Evolutionary conservation across 805 yeast species (phyloP).

Genomic region (Candida qinlingensis): DNA sequence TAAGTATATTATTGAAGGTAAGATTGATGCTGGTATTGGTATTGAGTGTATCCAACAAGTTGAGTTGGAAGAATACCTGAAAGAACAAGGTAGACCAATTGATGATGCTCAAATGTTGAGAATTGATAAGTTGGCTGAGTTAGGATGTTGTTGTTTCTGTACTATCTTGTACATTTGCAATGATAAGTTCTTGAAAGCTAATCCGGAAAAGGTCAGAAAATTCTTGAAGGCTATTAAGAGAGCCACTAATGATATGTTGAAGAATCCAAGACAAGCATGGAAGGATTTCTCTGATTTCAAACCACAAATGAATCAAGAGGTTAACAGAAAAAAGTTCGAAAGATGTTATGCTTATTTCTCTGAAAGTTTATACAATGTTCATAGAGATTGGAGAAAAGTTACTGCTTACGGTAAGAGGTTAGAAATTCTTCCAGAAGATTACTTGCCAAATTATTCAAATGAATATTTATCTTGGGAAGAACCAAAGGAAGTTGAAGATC

Average conservation of each 20-base stretch:
- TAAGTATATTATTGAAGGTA: conserved; percentile 48
- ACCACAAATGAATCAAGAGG: conserved; percentile 38
- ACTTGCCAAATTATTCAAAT: conserved; percentile 45
- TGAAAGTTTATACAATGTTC: conserved; percentile 45
- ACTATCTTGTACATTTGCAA: conserved; percentile 49
- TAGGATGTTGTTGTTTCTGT: conserved; percentile 57
- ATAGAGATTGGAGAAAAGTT: conserved; percentile 54
- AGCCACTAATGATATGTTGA: conserved; percentile 45
- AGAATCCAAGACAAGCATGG: conserved; percentile 41
- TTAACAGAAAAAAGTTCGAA: conserved; percentile 42
- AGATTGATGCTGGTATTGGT: conserved; percentile 54
- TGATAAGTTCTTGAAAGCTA: conserved; percentile 41
- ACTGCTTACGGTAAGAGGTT: conserved; percentile 51
- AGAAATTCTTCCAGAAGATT: conserved; percentile 45
- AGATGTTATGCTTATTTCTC: conserved; percentile 54
- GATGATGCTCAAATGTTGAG: conserved; percentile 50
- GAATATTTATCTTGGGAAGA: conserved; percentile 46
- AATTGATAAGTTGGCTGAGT: conserved; percentile 49
- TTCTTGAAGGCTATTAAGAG: conserved; percentile 44
- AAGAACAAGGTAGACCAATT: conserved; percentile 36
- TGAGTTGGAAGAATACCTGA: conserved; percentile 46
- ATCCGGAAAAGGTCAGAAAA: conserved; percentile 40
- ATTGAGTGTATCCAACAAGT: conserved; percentile 57
- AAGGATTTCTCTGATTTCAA: conserved; percentile 41
- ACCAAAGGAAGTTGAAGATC: conserved; percentile 43